Conservation (phyloP, 176 grass and related monocot genomes). For the Cocos nucifera region DNA sequence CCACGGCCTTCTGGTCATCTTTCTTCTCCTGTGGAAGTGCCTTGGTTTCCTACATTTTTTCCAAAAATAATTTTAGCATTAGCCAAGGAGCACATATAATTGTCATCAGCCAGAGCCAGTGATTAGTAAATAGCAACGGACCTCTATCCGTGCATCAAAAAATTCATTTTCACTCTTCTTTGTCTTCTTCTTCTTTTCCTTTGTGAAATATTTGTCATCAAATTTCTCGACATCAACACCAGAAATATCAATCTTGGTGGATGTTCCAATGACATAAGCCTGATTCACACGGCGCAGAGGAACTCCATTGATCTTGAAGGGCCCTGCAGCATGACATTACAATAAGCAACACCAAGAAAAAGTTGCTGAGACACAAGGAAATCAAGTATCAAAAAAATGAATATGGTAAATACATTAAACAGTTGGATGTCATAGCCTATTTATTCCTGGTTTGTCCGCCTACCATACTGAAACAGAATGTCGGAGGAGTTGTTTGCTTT, state of each 20-base stretch:
- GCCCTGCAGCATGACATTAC: slow-evolving; percentile 35
- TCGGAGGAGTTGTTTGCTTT: too few species aligned
- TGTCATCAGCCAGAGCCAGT: too few species aligned
- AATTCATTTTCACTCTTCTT: slow-evolving; percentile 85
- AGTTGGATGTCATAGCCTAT: too few species aligned
- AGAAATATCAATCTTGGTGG: slow-evolving; percentile 82
- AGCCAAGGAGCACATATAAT: neutral
- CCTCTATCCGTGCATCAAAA: slow-evolving; percentile 77
- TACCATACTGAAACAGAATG: too few species aligned
- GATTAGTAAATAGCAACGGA: slow-evolving; percentile 4
- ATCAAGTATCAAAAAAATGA: neutral
- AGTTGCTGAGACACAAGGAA: neutral
- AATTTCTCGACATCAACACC: slow-evolving; percentile 48
- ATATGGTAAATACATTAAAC: neutral
- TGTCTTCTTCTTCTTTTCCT: slow-evolving; percentile 63
- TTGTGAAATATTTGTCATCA: slow-evolving; percentile 82
- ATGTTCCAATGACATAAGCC: slow-evolving; percentile 67
- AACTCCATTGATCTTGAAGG: slow-evolving; percentile 95
- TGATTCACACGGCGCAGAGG: slow-evolving; percentile 81
- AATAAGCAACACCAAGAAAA: neutral
- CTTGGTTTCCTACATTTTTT: slow-evolving; percentile 32
- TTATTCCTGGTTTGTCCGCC: too few species aligned
- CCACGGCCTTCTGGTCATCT: slow-evolving; percentile 76
- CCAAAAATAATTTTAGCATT: neutral
- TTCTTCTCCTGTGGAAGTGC: slow-evolving; percentile 62